Evolutionary conservation across 164 flowering plant genomes (phyloP), one percentile per base, ranked within the genome.

Genomic region (Vitis cinerea): DNA sequence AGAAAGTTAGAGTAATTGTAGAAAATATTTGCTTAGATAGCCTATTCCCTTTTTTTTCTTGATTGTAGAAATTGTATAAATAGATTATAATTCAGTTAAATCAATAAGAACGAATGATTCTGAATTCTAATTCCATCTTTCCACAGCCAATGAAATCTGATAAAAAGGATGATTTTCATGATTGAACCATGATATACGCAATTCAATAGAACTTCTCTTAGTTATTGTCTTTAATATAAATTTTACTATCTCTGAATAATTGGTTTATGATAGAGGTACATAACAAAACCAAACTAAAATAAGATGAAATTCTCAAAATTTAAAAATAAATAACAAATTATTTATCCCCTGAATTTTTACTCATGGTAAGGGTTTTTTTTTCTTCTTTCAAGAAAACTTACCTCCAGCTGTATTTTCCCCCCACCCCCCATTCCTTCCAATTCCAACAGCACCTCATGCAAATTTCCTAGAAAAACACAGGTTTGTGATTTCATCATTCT

Each of bases 371-470:
- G 44, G 5, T 2, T 2, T 37, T 37, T 37, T 58, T 37, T 17
- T n/a, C 27, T 10, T 48, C 57, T 44, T 9, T 30, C 52, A 63
- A n/a, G 10, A 59, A 44, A 29, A 66, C 68, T 68, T 81, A 91
- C 99, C 97, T 93, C 99, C 49, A 95, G 76, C 72, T 83, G 83
- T 80, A 95, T 66, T 82, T 80, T 90, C 66, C 99, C 99, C 76
- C 99, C 98, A 69, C 98, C 98, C 55, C 99, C 98, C 86, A 95
- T 90, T 59, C 98, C 99, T 81, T 88, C 97, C 83, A 95, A 80
- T 53, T 91, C 94, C 75, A 93, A 86, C 72, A 83, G 69, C 75
- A 93, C 77, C 65, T 90, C 92, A 77, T 93, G 98, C 72, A 66
- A 69, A 71, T 83, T 71, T 74, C 99, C 99, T 95, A 77, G 60